Base-by-base conservation (phyloP, 108 stramenopile species). In the Nitzschia sp. region DNA sequence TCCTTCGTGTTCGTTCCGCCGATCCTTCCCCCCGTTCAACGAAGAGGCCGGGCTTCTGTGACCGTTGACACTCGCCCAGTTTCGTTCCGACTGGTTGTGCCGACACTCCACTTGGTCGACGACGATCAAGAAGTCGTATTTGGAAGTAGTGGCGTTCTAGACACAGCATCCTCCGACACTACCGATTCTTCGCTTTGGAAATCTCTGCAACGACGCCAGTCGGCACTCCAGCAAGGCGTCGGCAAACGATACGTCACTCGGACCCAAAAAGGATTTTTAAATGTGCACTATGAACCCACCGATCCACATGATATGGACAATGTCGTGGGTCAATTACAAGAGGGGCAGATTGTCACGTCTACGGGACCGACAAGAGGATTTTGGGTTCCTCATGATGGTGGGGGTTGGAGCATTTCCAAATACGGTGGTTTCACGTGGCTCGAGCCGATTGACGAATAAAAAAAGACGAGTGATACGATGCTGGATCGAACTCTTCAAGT, bases 381-480 rank as follows among this genome's bases (percentile, higher is more conserved):
- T 42, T 81, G 80, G 80, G 54, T 81, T 23, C 67, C 32, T 26
- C 80, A 81, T 45, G 80, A 81, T 57, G 60, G 42, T 24, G 79
- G 79, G 34, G 80, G 80, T 15, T 81, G 80, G 80, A 76, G 75
- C 32, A 65, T 81, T 46, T 65, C 71, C 35, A 64, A 76, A 15
- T 72, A 49, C 31, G 57, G 32, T 23, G 80, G 80, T 62, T 80
- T 80, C 63, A 66, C 60, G 18, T 80, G 79, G 79, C 59, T 80
- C 2, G 74, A 80, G 45, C 74, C 69, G 1, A 60, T 80, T 48
- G 70, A 76, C 26, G 78, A 77, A 55, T 74, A 66, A 47, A 51
- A n/a, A n/a, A n/a, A n/a, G n/a, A n/a, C n/a, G n/a, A n/a, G n/a
- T n/a, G n/a, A n/a, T n/a, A n/a, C n/a, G 1, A 68, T 21, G 21